A percentile compares a stretch with the other conserved stretches of the same genome.
Conservation (phyloP, 768 basidiomycete genomes). For the Hemileccinum rubropunctum region DNA sequence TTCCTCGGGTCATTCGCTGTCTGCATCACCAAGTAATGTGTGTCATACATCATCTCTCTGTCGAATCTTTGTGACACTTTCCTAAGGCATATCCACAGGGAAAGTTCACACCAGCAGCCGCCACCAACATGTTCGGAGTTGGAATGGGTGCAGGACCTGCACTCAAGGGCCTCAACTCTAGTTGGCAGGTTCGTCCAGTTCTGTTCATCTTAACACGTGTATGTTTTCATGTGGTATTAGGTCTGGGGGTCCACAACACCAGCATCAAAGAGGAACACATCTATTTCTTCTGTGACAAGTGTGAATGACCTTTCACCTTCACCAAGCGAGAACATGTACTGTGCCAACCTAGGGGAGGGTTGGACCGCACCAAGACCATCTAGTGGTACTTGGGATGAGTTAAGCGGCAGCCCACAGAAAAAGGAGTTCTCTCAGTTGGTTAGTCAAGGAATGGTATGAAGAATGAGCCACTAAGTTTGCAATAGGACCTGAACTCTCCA, state of each 20-base stretch:
- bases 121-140: constrained; percentile 53
- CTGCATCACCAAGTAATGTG: constrained; percentile 59
- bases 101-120: constrained; percentile 41
- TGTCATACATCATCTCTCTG: constrained; percentile 17
- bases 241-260: constrained; percentile 56
- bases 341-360: constrained; percentile 44
- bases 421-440: too few species aligned
- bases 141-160: constrained; percentile 45
- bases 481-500: constrained; percentile 41
- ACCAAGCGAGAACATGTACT: constrained; percentile 46
- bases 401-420: constrained; percentile 45
- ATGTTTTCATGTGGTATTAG: constrained; percentile 31
- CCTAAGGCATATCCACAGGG: constrained; percentile 41
- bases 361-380: constrained; percentile 52
- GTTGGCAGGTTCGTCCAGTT: constrained; percentile 59
- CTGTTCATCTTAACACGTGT: constrained; percentile 7
- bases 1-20: constrained; percentile 60
- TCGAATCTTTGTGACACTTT: constrained; percentile 7
- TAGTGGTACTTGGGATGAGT: constrained; percentile 62
- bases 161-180: constrained; percentile 53
- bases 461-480: constrained; percentile 13
- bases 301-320: constrained; percentile 45
- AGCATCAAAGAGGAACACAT: constrained; percentile 55
- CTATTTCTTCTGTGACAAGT: constrained; percentile 58
- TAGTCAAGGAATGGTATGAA: too few species aligned